Conservation (phyloP, 2,329 filamentous ascomycete genomes). For the Fusarium incarnatum region DNA sequence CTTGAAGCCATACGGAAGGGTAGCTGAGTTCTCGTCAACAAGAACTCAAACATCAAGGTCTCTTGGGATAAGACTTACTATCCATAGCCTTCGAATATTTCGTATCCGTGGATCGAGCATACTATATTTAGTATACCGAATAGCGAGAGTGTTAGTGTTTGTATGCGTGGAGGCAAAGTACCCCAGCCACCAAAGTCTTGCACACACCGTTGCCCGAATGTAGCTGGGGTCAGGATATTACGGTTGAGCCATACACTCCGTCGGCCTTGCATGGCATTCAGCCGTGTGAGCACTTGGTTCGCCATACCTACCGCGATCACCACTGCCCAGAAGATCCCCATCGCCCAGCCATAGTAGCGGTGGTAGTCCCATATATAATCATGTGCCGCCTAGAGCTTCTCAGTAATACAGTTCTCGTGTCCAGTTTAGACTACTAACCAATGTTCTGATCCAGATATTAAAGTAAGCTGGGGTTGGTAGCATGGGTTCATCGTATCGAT, state of each 20-base stretch:
- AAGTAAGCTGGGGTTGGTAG: conserved; percentile 1
- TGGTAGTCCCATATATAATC: conserved; percentile 17
- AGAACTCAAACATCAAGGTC: fast-evolving
- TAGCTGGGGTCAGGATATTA: not conserved
- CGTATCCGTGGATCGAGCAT: conserved; percentile 13
- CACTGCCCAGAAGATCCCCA: conserved; percentile 4
- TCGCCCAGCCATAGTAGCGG: conserved; percentile 11
- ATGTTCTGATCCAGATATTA: conserved; percentile 4
- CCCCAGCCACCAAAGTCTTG: conserved; percentile 13
- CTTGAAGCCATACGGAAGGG: conserved; percentile 49
- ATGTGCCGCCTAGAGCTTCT: not conserved
- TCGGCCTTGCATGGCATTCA: fast-evolving
- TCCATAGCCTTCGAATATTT: conserved; percentile 19
- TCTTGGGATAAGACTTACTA: not conserved
- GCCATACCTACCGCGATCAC: not conserved
- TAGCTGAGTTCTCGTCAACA: conserved; percentile 47
- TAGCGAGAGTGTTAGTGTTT: not conserved
- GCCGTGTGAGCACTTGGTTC: not conserved
- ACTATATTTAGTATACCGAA: not conserved
- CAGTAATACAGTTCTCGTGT: fast-evolving
- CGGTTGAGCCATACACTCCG: not conserved
- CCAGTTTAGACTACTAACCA: not conserved
- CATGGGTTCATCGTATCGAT: not conserved
- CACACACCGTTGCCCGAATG: conserved; percentile 4
- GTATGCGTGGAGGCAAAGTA: conserved; percentile 5